Conservation (phyloP, 2,329 filamentous ascomycete species). For the Gnomoniopsis sp. region DNA sequence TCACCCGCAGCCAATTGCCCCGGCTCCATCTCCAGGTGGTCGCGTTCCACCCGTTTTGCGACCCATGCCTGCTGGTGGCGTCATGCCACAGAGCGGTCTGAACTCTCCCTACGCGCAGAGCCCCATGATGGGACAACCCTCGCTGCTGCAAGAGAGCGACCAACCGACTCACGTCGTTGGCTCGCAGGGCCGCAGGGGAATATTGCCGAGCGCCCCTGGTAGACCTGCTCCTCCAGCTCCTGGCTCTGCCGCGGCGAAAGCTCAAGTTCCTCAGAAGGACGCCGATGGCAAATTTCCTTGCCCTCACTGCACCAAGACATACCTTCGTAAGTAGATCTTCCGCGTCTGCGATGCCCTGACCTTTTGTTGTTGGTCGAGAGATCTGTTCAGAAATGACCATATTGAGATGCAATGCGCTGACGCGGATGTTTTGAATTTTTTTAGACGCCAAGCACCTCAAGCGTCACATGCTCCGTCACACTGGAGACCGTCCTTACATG, state of each 20-base stretch:
- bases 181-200: constrained; percentile 87
- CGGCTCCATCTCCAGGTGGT: constrained; percentile 58
- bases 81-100: constrained; percentile 57
- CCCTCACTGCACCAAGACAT: constrained; percentile 97
- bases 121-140: constrained; percentile 53
- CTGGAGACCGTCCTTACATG: constrained; percentile 96
- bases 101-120: constrained; percentile 58
- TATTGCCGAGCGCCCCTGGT: constrained; percentile 86
- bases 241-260: constrained; percentile 69
- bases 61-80: constrained; percentile 67
- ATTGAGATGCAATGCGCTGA: constrained; percentile 83
- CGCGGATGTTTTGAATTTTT: constrained; percentile 63
- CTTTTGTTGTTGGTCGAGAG: not conserved
- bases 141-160: constrained; percentile 49
- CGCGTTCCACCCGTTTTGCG: constrained; percentile 59
- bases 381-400: not conserved
- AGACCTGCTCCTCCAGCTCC: constrained; percentile 72
- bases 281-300: constrained; percentile 98
- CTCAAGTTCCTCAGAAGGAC: constrained; percentile 87
- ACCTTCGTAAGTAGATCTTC: constrained; percentile 93
- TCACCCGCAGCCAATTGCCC: constrained; percentile 73
- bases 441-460: constrained; percentile 8
- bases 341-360: not conserved
- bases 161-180: constrained; percentile 89
- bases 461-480: constrained; percentile 45